Evolutionary conservation across 345 rosid genomes (phyloP).

Genomic region (Eutrema heterophyllum): DNA sequence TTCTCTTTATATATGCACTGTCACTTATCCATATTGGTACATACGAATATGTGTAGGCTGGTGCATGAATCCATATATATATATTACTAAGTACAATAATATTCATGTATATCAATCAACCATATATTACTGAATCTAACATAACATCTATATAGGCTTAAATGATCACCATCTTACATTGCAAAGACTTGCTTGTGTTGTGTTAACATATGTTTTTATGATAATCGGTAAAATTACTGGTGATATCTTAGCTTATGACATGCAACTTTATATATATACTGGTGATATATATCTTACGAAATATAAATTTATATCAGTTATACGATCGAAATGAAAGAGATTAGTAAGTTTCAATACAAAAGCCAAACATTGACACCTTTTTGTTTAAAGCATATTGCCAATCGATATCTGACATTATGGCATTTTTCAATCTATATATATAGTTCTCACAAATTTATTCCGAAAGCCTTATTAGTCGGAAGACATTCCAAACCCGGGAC

Average conservation of each 20-base stretch:
- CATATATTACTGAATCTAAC: background rate
- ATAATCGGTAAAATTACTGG: background rate
- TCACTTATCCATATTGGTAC: slow-evolving; percentile 2
- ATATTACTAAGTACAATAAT: too few relatives aligned
- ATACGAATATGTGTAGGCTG: slow-evolving; percentile 5
- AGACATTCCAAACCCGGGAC: too few relatives aligned
- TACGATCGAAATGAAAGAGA: background rate
- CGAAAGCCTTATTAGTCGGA: slow-evolving; percentile 13
- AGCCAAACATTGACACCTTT: slow-evolving; percentile 1
- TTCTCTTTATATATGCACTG: background rate
- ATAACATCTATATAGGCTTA: background rate
- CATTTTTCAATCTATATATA: slow-evolving; percentile 9
- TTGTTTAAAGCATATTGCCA: background rate
- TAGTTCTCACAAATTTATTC: slow-evolving; percentile 7
- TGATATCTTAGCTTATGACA: background rate
- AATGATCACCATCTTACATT: background rate
- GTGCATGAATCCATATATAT: slow-evolving; percentile 9
- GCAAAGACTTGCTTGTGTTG: background rate
- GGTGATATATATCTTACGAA: background rate
- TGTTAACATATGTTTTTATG: background rate
- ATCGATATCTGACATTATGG: slow-evolving; percentile 11
- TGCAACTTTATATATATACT: too few relatives aligned
- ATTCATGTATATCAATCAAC: background rate
- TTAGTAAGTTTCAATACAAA: background rate
- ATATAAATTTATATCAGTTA: background rate